A percentile compares a stretch with the other conserved stretches of the same genome.
phyloP scores from a whole-genome alignment of 805 yeast genomes.

The Candida broadrunensis region DNA sequence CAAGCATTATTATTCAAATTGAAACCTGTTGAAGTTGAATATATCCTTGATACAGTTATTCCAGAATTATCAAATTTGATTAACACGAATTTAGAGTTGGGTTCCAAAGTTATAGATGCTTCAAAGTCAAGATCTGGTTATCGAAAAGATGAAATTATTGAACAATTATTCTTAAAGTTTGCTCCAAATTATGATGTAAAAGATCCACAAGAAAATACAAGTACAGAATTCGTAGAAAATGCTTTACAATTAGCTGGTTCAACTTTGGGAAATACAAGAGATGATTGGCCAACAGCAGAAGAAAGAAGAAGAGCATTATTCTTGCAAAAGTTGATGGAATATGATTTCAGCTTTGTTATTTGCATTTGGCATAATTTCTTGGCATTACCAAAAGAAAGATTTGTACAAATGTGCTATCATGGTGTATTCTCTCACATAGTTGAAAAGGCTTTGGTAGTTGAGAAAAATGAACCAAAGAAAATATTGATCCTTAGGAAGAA shows the following conservation, averaged over 20 bases:
- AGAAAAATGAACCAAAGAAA: constrained; percentile 40
- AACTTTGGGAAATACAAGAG: constrained; percentile 77
- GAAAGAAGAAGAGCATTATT: constrained; percentile 79
- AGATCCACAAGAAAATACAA: constrained; percentile 13
- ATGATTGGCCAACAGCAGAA: constrained; percentile 90
- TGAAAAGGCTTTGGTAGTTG: constrained; percentile 55
- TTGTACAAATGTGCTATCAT: constrained; percentile 76
- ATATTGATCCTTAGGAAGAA: constrained; percentile 59
- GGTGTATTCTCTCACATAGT: constrained; percentile 90
- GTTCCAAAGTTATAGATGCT: constrained; percentile 63
- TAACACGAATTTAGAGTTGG: constrained; percentile 69
- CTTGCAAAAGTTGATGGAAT: constrained; percentile 67
- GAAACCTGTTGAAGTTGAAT: constrained; percentile 59
- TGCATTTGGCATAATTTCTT: constrained; percentile 60
- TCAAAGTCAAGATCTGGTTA: constrained; percentile 58
- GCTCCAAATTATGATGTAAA: constrained; percentile 35
- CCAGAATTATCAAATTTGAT: constrained; percentile 64
- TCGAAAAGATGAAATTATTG: constrained; percentile 56
- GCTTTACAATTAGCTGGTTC: constrained; percentile 63
- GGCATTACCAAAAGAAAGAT: constrained; percentile 55
- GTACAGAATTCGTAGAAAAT: constrained; percentile 61
- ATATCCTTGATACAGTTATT: constrained; percentile 59
- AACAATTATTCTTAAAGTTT: constrained; percentile 37
- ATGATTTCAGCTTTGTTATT: constrained; percentile 58
- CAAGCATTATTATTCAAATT: constrained; percentile 66